Percentiles rank a stretch among this genome's conserved stretches.
phyloP scores from a whole-genome alignment of 2,329 filamentous ascomycete species.

The Thielaviopsis ethacetica region DNA sequence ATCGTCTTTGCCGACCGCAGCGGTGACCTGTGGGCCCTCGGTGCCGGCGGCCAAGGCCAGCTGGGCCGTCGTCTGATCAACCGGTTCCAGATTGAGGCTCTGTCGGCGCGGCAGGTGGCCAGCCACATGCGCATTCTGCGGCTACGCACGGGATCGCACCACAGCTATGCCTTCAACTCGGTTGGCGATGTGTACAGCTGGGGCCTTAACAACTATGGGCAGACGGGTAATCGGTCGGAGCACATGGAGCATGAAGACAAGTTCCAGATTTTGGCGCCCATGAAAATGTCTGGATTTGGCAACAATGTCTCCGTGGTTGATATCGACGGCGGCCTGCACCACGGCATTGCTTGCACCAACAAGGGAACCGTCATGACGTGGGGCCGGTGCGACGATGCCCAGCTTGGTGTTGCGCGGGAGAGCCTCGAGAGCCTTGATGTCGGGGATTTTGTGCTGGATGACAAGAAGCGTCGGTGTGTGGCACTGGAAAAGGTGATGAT shows the following conservation, averaged over 20 bases:
- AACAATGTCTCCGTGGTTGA: constrained; percentile 34
- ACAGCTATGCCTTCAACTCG: constrained; percentile 51
- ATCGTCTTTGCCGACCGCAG: constrained; percentile 35
- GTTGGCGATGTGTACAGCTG: constrained; percentile 50
- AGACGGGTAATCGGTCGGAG: constrained; percentile 45
- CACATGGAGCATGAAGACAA: constrained; percentile 36
- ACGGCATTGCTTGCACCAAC: constrained; percentile 34
- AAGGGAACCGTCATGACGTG: constrained; percentile 27
- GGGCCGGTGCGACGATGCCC: constrained; percentile 27
- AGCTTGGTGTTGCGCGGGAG: constrained; percentile 14
- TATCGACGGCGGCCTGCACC: constrained; percentile 47
- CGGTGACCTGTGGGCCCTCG: constrained; percentile 38
- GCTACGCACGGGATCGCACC: constrained; percentile 44
- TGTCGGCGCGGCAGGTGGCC: constrained; percentile 25
- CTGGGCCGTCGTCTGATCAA: constrained; percentile 29
- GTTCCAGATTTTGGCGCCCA: constrained; percentile 12
- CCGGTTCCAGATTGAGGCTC: constrained; percentile 29
- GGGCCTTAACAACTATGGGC: constrained; percentile 56
- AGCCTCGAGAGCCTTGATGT: too few species aligned
- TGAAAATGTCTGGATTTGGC: constrained; percentile 20
- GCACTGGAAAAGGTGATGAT: constrained; percentile 5
- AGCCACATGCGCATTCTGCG: constrained; percentile 20
- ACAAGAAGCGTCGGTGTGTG: constrained; percentile 4
- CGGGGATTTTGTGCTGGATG: background rate
- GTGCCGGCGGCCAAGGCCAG: constrained; percentile 33